Base-by-base conservation (phyloP, 495 filamentous ascomycete species). In the Penicillium paradoxum region DNA sequence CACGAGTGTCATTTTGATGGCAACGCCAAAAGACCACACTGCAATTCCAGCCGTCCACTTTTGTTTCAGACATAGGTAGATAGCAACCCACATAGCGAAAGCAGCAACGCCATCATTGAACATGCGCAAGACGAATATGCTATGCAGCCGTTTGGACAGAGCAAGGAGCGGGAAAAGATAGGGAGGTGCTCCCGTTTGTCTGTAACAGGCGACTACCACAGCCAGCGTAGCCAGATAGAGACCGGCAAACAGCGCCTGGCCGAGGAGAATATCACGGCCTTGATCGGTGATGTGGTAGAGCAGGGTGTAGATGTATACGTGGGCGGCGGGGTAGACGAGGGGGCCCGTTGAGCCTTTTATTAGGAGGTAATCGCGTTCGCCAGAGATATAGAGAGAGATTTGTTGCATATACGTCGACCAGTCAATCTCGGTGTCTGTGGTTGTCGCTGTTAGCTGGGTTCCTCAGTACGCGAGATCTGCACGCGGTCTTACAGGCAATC, bases 401-500 rank as follows among this genome's bases (percentile, higher is more conserved):
- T 98, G 93, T 59, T 96, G 79, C 91, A 97, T 97, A 68, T 98
- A 98, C 2, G 92, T 90, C 46, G 76, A 79, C 93, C 93, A 98
- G 71, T 98, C 93, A 63, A 98, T 98, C 67, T 98, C 93, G 38
- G 93, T 98, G 68, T 98, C 93, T 97, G 60, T 36, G 7, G 11
- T 44, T 18, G 24, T 24, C 34, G 15, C 21, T 13, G 43, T 63
- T 62, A 68, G 59, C 19, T 34, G 36, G 24, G 24, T 14, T 58
- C 60, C 46, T 53, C 30, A 18, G 41, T 46, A 43, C 46, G 46
- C 37, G 36, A 51, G 45, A 50, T 24, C 47, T 15, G 29, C 42
- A 42, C 34, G 19, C 11, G 53, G 24, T 51, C 85, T 73, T 76
- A 97, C 92, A 98, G 34, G 91, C 83, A 47, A 97, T 79, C 63